Evolutionary conservation across 108 stramenopile species (phyloP).

Genomic region (Nitzschia sp.): DNA sequence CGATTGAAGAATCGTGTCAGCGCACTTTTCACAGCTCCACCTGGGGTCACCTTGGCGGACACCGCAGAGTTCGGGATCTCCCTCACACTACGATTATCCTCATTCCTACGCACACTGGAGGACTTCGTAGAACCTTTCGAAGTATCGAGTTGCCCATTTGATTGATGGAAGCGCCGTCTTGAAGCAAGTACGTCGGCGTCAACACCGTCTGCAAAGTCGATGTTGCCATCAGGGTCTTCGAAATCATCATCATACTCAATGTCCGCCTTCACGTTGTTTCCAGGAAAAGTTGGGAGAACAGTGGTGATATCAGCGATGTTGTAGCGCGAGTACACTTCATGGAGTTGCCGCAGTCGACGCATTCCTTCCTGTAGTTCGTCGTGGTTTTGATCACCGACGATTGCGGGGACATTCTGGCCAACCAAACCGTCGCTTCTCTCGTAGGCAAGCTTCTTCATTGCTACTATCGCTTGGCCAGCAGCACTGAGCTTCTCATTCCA

Average conservation of each 20-base stretch:
- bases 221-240: conserved; percentile 57
- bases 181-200: conserved; percentile 90
- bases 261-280: conserved; percentile 42
- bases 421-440: conserved; percentile 39
- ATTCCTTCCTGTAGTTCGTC: conserved; percentile 82
- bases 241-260: conserved; percentile 81
- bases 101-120: conserved; percentile 29
- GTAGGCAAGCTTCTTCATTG: conserved; percentile 79
- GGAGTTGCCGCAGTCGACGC: conserved; percentile 70
- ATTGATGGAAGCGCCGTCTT: conserved; percentile 59
- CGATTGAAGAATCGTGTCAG: conserved; percentile 85
- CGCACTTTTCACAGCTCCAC: conserved; percentile 89
- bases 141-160: not conserved
- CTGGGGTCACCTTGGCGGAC: conserved; percentile 63
- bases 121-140: conserved; percentile 13
- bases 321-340: conserved; percentile 74
- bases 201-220: conserved; percentile 73
- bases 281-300: conserved; percentile 52
- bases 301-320: conserved; percentile 69
- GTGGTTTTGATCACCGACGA: conserved; percentile 57
- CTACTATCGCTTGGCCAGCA: conserved; percentile 77
- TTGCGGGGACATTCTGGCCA: conserved; percentile 53
- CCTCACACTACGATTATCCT: conserved; percentile 5
- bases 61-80: conserved; percentile 17
- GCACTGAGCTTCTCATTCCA: conserved; percentile 89